Evolutionary conservation across 192 early-diverging fungal species (phyloP).

Genomic region (Mortierella hygrophila): DNA sequence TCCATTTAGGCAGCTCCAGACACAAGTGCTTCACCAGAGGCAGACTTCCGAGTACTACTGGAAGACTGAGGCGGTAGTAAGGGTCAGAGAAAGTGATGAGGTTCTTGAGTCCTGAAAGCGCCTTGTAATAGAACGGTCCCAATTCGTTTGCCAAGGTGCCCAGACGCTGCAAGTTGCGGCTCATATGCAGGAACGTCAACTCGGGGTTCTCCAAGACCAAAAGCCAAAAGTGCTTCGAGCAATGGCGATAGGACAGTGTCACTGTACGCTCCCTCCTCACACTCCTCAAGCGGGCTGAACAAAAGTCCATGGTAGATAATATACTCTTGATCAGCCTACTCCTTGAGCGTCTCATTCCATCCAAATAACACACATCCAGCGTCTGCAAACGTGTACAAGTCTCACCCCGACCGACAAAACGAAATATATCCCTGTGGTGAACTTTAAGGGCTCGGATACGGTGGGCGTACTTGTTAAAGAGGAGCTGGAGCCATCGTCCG

Average conservation of each 20-base stretch:
- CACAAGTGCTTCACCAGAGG: neutral
- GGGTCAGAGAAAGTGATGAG: neutral
- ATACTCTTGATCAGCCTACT: neutral
- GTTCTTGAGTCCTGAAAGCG: neutral
- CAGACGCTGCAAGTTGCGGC: neutral
- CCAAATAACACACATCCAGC: neutral
- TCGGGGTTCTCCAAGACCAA: neutral
- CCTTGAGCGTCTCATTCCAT: neutral
- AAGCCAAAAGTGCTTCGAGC: no score
- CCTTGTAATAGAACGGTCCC: neutral
- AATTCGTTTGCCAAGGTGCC: neutral
- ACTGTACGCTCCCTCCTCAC: neutral
- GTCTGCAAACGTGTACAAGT: neutral
- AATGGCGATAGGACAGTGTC: no score
- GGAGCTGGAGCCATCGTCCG: neutral
- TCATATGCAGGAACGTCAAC: neutral
- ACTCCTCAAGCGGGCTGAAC: neutral
- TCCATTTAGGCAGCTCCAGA: neutral
- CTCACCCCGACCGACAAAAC: neutral
- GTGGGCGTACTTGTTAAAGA: neutral
- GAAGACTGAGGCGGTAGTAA: neutral
- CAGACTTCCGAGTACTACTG: neutral
- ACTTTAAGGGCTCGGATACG: neutral
- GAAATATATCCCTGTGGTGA: neutral
- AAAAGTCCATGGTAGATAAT: neutral